Percentiles rank a stretch among this genome's conserved stretches.
These are phyloP conservation scores for Eremothecium coryli DNA, from an alignment of 1,139 yeast genomes.

Conservation along the genomic window DNA sequence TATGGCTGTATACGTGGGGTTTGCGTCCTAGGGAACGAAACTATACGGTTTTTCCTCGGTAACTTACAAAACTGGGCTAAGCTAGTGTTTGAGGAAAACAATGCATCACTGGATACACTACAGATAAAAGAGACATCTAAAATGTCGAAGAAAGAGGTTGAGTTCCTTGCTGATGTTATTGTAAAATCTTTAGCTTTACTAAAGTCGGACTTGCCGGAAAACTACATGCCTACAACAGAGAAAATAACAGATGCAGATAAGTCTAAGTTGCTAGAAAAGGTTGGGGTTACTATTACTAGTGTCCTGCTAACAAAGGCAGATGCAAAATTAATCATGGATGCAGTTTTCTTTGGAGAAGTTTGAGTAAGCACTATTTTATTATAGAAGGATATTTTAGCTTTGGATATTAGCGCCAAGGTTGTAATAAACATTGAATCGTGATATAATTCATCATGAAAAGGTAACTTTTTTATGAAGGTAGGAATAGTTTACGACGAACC, in stretches of 20 bases:
- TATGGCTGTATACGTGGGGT: conserved; percentile 88
- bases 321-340: conserved; percentile 48
- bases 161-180: conserved; percentile 40
- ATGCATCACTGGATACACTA: conserved; percentile 9
- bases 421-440: too few species aligned
- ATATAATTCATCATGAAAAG: too few species aligned
- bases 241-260: conserved; percentile 38
- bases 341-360: conserved; percentile 70
- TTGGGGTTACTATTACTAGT: conserved; percentile 53
- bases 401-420: background rate
- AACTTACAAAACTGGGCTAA: conserved; percentile 75
- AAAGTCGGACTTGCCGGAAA: conserved; percentile 30
- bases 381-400: too few species aligned
- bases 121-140: conserved; percentile 14
- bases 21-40: conserved; percentile 77
- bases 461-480: background rate
- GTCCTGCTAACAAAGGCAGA: conserved; percentile 45
- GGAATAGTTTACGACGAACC: background rate
- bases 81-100: conserved; percentile 38
- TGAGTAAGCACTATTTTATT: background rate
- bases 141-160: conserved; percentile 35
- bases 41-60: conserved; percentile 76
- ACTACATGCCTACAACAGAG: conserved; percentile 29
- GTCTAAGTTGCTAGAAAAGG: conserved; percentile 42
- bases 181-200: conserved; percentile 42